These are phyloP conservation scores for Triticum monococcum DNA, from an alignment of 176 grass and related monocot species.

Conservation along the genomic window DNA sequence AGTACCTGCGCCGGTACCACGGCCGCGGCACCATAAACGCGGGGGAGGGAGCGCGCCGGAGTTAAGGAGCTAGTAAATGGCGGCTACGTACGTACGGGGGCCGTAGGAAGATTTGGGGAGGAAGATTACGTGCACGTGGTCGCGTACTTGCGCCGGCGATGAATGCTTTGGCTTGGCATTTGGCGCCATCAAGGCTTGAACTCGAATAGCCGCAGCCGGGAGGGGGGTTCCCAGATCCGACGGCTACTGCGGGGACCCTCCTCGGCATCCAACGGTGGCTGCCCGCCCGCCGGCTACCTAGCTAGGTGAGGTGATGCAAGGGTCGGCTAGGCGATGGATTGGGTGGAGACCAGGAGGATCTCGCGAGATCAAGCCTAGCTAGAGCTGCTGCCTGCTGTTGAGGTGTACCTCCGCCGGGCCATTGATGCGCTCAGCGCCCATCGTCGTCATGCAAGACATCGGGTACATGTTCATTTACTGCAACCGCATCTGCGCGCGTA, in stretches of 20 bases:
- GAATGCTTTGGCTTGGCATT: not conserved
- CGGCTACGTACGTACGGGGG: constrained; percentile 4
- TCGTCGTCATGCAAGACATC: not conserved
- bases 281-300: not conserved
- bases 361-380: not conserved
- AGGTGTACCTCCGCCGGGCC: not conserved
- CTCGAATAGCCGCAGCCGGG: not conserved
- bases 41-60: not conserved
- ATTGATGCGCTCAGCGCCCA: not conserved
- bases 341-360: not conserved
- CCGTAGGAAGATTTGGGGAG: constrained; percentile 9
- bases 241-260: not conserved
- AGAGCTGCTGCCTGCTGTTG: not conserved
- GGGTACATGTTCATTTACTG: not conserved
- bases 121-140: constrained; percentile 19
- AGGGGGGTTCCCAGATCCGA: not conserved
- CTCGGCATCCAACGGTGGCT: not conserved
- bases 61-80: constrained; percentile 32
- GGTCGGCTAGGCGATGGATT: not conserved
- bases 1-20: not conserved
- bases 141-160: not conserved
- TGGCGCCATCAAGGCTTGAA: constrained; percentile 6
- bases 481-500: not conserved
- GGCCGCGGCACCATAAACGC: constrained; percentile 23
- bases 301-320: not conserved